A percentile compares a stretch with the other conserved stretches of the same genome.
phyloP scores from a whole-genome alignment of 371 early-diverging fungal genomes.

The Syncephalastrum monosporum region DNA sequence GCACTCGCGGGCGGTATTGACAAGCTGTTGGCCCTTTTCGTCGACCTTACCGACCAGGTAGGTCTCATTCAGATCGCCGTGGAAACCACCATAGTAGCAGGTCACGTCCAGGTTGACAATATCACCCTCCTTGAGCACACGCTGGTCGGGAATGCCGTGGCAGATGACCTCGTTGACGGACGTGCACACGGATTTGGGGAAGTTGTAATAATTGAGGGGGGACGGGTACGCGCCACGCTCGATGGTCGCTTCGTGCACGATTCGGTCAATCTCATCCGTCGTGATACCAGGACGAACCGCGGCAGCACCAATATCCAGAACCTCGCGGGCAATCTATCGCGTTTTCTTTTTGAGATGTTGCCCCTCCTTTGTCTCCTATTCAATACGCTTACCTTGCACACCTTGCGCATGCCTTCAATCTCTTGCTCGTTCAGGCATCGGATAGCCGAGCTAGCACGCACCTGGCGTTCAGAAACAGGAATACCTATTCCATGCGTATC shows the following conservation, averaged over 20 bases:
- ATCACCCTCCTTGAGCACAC: conserved; percentile 87
- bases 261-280: conserved; percentile 88
- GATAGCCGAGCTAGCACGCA: conserved; percentile 64
- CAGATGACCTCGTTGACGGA: conserved; percentile 77
- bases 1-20: conserved; percentile 77
- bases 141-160: conserved; percentile 91
- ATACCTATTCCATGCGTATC: too few species aligned
- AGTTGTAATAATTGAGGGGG: conserved; percentile 90
- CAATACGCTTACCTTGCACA: conserved; percentile 62
- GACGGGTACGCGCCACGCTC: conserved; percentile 92
- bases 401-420: conserved; percentile 76
- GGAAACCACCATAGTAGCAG: conserved; percentile 88
- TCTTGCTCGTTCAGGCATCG: conserved; percentile 66
- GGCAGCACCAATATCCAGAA: conserved; percentile 78
- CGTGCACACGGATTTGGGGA: conserved; percentile 93
- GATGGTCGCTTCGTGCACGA: conserved; percentile 87
- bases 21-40: conserved; percentile 65
- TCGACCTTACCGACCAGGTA: conserved; percentile 87
- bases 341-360: not conserved
- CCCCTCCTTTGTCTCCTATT: not conserved
- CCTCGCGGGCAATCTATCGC: conserved; percentile 77
- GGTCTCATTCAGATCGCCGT: conserved; percentile 90
- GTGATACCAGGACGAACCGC: conserved; percentile 87
- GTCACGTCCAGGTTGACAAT: conserved; percentile 91
- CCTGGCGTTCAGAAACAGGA: conserved; percentile 61